These are phyloP conservation scores for Epichloe brachyelytri DNA, from an alignment of 2,329 filamentous ascomycete species.

Conservation along the genomic window DNA sequence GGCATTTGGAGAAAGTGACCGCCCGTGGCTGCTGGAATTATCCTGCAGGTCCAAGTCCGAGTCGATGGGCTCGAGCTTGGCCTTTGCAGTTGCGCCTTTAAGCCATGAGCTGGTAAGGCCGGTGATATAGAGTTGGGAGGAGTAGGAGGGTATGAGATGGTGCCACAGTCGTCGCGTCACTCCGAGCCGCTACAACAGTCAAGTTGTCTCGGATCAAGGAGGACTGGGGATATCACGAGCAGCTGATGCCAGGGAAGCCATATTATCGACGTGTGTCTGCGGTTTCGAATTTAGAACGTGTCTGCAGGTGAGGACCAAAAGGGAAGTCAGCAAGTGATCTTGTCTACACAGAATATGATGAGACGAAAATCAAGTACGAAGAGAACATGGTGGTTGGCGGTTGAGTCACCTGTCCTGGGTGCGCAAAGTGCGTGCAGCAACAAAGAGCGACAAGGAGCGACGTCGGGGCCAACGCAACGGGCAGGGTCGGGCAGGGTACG, in stretches of 20 bases:
- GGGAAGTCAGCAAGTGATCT: not conserved
- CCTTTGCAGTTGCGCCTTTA: slow-evolving; percentile 53
- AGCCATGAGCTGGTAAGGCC: slow-evolving; percentile 66
- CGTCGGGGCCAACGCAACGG: not conserved
- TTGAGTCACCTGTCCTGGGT: slow-evolving; percentile 9
- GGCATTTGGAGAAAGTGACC: slow-evolving; percentile 32
- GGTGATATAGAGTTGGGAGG: slow-evolving; percentile 94
- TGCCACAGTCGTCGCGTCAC: slow-evolving; percentile 47
- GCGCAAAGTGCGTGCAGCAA: not conserved
- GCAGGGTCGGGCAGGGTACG: slow-evolving; percentile 10
- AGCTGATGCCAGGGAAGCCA: slow-evolving; percentile 54
- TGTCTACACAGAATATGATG: not conserved
- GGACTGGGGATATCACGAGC: slow-evolving; percentile 54
- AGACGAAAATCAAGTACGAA: not conserved
- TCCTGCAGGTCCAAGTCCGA: slow-evolving; percentile 82
- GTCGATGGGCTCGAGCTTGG: slow-evolving; percentile 54
- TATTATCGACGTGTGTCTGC: slow-evolving; percentile 27
- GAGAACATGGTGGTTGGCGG: not conserved
- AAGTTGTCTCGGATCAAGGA: slow-evolving; percentile 55
- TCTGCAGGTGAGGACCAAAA: slow-evolving; percentile 16
- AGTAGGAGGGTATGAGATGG: slow-evolving; percentile 57
- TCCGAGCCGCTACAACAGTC: slow-evolving; percentile 57
- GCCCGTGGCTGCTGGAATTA: slow-evolving; percentile 17
- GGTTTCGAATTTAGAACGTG: slow-evolving; percentile 30
- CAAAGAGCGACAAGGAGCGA: not conserved